phyloP scores from a whole-genome alignment of 345 rosid species.

The Pelargonium nanum region DNA sequence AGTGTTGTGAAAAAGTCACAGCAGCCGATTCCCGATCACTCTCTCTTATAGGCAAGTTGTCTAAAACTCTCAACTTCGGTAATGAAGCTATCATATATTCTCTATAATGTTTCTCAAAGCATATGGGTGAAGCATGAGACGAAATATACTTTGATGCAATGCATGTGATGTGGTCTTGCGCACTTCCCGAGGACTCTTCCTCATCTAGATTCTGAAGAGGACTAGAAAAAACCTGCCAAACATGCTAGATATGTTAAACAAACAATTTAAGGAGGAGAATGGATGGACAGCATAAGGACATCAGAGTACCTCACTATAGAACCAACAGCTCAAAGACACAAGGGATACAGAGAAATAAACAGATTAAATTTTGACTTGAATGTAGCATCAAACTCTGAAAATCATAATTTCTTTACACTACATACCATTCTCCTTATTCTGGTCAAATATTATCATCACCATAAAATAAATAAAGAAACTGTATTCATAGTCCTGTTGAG shows the following conservation, averaged over 20 bases:
- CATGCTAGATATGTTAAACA: slow-evolving; percentile 1
- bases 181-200: slow-evolving; percentile 30
- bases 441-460: no score
- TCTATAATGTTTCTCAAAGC: slow-evolving; percentile 78
- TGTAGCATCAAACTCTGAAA: no score
- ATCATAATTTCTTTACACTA: neutral
- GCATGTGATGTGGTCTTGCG: slow-evolving; percentile 22
- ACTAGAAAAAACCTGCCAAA: slow-evolving; percentile 37
- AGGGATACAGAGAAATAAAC: neutral
- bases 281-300: neutral
- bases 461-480: no score
- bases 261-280: neutral
- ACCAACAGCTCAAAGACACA: no score
- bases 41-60: slow-evolving; percentile 54
- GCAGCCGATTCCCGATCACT: slow-evolving; percentile 63
- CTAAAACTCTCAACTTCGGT: slow-evolving; percentile 63
- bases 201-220: slow-evolving; percentile 18
- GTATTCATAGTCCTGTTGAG: neutral
- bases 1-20: slow-evolving; percentile 40
- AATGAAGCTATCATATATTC: slow-evolving; percentile 74
- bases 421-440: neutral
- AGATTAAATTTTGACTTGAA: no score
- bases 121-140: slow-evolving; percentile 68
- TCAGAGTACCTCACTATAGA: neutral
- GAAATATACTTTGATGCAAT: slow-evolving; percentile 49